These are phyloP conservation scores for Thymus mandschuricus DNA, from an alignment of 257 asterid species.

Conservation along the genomic window DNA sequence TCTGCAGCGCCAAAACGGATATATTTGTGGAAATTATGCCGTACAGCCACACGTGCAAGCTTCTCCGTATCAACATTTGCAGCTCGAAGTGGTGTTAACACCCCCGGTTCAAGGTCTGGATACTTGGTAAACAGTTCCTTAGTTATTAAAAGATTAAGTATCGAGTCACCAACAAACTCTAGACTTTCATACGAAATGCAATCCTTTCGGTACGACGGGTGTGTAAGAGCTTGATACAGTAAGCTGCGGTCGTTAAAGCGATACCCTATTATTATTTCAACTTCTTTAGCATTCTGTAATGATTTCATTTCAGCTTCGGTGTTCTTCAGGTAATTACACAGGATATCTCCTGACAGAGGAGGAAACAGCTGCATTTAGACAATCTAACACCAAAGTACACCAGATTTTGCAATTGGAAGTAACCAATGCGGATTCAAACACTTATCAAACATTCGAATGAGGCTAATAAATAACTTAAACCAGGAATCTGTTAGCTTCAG, in stretches of 20 bases:
- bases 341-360: slow-evolving; percentile 50
- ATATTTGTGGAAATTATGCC: slow-evolving; percentile 64
- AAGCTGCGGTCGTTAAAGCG: slow-evolving; percentile 56
- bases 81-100: slow-evolving; percentile 78
- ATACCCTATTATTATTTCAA: slow-evolving; percentile 72
- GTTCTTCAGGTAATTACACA: slow-evolving; percentile 47
- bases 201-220: slow-evolving; percentile 53
- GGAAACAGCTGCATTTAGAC: slow-evolving; percentile 14
- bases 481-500: neutral
- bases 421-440: neutral
- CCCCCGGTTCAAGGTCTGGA: slow-evolving; percentile 73
- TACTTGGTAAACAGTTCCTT: slow-evolving; percentile 64
- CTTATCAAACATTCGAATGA: neutral
- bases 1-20: slow-evolving; percentile 53
- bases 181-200: slow-evolving; percentile 73
- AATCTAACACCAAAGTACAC: neutral
- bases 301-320: slow-evolving; percentile 37
- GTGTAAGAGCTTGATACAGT: slow-evolving; percentile 71
- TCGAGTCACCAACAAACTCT: slow-evolving; percentile 77
- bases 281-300: slow-evolving; percentile 46
- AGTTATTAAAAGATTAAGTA: slow-evolving; percentile 69
- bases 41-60: slow-evolving; percentile 83
- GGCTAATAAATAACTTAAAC: neutral
- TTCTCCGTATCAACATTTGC: slow-evolving; percentile 94
- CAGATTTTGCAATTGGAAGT: neutral